A percentile compares a stretch with the other conserved stretches of the same genome.
Evolutionary conservation across 306 rosid genomes (phyloP).

Genomic region (Vigna hirtella): DNA sequence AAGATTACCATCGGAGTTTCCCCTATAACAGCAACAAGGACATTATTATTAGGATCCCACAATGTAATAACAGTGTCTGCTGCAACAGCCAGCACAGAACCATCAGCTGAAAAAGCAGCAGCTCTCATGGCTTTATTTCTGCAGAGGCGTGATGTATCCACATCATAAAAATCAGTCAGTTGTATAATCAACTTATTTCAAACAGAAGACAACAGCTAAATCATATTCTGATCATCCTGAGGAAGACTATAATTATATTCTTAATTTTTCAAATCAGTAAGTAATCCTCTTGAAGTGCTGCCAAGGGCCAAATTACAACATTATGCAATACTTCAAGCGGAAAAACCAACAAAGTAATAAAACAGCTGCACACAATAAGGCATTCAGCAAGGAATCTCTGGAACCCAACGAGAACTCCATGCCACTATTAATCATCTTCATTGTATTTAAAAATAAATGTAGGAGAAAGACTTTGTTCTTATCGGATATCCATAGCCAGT

Average conservation of each 20-base stretch:
- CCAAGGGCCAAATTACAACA: conserved; percentile 2
- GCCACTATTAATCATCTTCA: not conserved
- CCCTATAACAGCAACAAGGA: conserved; percentile 84
- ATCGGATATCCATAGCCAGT: not conserved
- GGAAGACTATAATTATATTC: not conserved
- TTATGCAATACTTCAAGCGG: not conserved
- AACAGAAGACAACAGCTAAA: conserved; percentile 37
- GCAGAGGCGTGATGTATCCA: conserved; percentile 40
- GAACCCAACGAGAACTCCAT: not conserved
- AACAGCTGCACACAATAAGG: not conserved
- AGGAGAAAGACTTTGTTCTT: not conserved
- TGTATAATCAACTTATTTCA: conserved; percentile 38
- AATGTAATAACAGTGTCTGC: conserved; percentile 88
- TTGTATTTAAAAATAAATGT: not conserved
- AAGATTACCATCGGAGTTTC: conserved; percentile 65
- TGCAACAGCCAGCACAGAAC: conserved; percentile 93
- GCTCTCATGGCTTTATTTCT: conserved; percentile 92
- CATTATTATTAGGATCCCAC: conserved; percentile 91
- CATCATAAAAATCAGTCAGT: conserved; percentile 35
- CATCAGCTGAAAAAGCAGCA: conserved; percentile 88
- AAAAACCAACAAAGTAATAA: conserved; percentile 18
- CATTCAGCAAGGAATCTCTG: conserved; percentile 4
- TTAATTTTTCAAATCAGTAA: conserved; percentile 19
- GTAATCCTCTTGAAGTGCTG: not conserved
- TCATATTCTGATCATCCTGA: conserved; percentile 11